These are phyloP conservation scores for Neltuma alba DNA, from an alignment of 306 rosid genomes.

Conservation along the genomic window DNA sequence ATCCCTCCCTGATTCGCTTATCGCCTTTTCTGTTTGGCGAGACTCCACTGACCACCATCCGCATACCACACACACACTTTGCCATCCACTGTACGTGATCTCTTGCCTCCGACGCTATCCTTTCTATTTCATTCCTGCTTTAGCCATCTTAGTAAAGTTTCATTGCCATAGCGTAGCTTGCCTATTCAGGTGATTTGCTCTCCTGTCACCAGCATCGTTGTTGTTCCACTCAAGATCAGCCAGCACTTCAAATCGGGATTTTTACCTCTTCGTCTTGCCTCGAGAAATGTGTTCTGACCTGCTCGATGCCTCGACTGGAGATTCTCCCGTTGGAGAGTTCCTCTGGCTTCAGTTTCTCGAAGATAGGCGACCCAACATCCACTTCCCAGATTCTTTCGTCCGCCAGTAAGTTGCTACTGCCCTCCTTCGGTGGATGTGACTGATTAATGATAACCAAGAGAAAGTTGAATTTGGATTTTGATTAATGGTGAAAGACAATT, in stretches of 20 bases:
- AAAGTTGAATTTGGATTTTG: not conserved
- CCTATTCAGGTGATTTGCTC: no score
- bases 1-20: no score
- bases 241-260: not conserved
- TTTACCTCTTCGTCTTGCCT: not conserved
- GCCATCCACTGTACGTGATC: no score
- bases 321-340: not conserved
- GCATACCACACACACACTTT: no score
- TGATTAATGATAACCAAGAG: not conserved
- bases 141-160: no score
- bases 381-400: not conserved
- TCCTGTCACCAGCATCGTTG: no score
- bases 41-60: no score
- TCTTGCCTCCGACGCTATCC: no score
- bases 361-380: not conserved
- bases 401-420: not conserved
- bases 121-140: no score
- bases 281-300: not conserved
- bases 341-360: not conserved
- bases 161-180: no score
- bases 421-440: not conserved
- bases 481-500: not conserved
- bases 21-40: no score
- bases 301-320: not conserved
- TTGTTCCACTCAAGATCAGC: no score